Evolutionary conservation across 495 filamentous ascomycete species (phyloP).

Genomic region (Gamarada debralockiae): DNA sequence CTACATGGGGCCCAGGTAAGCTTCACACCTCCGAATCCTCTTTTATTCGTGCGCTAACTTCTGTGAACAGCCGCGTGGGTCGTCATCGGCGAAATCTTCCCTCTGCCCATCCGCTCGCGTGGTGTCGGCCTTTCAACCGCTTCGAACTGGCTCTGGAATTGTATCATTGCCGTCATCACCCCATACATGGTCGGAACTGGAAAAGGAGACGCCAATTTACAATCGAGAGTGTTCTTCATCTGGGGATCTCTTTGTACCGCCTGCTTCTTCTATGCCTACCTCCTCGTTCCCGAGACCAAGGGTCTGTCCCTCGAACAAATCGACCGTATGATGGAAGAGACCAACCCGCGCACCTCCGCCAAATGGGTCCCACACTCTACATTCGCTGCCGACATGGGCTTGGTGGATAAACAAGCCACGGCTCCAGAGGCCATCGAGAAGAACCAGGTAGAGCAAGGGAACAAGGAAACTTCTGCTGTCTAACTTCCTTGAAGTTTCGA

Average conservation of each 20-base stretch:
- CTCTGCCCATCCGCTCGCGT: slow-evolving; percentile 75
- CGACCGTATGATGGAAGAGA: slow-evolving; percentile 86
- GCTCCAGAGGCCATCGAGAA: slow-evolving; percentile 8
- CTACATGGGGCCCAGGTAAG: slow-evolving; percentile 63
- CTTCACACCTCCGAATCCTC: slow-evolving; percentile 48
- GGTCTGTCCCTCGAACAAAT: slow-evolving; percentile 75
- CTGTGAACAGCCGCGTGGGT: slow-evolving; percentile 56
- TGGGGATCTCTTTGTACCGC: slow-evolving; percentile 67
- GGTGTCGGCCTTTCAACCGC: slow-evolving; percentile 78
- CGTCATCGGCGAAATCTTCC: slow-evolving; percentile 84
- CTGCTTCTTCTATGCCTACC: slow-evolving; percentile 70
- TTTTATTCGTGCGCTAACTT: slow-evolving; percentile 19
- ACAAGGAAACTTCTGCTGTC: slow-evolving; percentile 3
- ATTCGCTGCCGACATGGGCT: slow-evolving; percentile 56
- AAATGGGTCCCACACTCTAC: slow-evolving; percentile 70
- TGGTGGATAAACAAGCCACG: slow-evolving; percentile 10
- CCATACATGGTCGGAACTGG: slow-evolving; percentile 26
- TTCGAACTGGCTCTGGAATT: slow-evolving; percentile 87
- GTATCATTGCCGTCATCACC: slow-evolving; percentile 27
- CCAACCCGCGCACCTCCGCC: slow-evolving; percentile 61
- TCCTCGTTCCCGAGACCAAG: slow-evolving; percentile 83
- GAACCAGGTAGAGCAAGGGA: not conserved
- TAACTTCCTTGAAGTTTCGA: not conserved
- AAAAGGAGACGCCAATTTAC: slow-evolving; percentile 48
- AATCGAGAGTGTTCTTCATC: slow-evolving; percentile 74